Evolutionary conservation across 2,329 filamentous ascomycete species (phyloP), one percentile per base, ranked within the genome.

Genomic region (Pseudogymnoascus sp.): DNA sequence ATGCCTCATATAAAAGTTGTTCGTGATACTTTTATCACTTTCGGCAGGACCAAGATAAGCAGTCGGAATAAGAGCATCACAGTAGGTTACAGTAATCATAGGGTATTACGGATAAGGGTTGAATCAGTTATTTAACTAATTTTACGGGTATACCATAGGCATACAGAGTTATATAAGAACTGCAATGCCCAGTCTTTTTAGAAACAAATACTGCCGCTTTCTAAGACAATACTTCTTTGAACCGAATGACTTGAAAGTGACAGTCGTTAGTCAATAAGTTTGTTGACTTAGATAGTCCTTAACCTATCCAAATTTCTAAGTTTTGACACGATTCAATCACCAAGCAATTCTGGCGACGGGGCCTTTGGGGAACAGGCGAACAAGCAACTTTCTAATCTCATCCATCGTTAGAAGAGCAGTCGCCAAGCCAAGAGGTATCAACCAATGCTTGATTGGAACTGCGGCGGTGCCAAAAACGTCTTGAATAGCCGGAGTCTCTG

Each of bases 361-460:
- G 67, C 0, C 78, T 75, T 10, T 73, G 73, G 1, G 80, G 81
- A 61, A 76, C 81, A 7, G 61, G 12, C 81, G 72, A 1, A 82
- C 80, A 1, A 78, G 38, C 27, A 79, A 68, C 71, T 84, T 84
- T 36, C 81, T 74, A 6, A 80, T 66, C 73, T 84, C 81, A 68
- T 83, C 80, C 71, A 83, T 78, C 31, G 73, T 63, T 35, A 84
- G 67, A 6, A 84, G 76, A 0, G 78, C 80, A 39, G 83, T 63
- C 0, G 78, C 80, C 12, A 83, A 69, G 5, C 79, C 78, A 27
- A 82, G 68, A 1, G 81, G 81, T 62, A 82, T 77, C 1, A 82
- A 66, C 79, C 80, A 83, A 61, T 77, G 81, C 71, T 81, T 75
- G 36, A 82, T 74, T 0, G 81, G 81, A 1, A 82, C 78, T 1